Evolutionary conservation across 441 rosid species (phyloP).

Genomic region (Erodium texanum): DNA sequence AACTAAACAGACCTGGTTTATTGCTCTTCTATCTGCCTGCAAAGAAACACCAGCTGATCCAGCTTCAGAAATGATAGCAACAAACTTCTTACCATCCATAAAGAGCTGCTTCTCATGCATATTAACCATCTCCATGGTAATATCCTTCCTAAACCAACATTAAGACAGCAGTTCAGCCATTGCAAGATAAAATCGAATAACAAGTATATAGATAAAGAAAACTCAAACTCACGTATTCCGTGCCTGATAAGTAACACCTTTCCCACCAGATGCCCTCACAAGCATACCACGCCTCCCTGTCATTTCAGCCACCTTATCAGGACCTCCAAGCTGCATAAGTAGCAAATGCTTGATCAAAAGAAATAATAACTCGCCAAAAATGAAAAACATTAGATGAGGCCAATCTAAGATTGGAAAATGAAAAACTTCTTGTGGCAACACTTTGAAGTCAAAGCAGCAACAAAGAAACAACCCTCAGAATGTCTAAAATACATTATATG

Average conservation of each 20-base stretch:
- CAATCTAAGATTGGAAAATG: not conserved
- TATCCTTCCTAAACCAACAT: constrained; percentile 64
- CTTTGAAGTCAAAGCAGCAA: not conserved
- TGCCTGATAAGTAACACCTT: constrained; percentile 96
- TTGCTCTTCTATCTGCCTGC: constrained; percentile 96
- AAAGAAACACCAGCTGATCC: constrained; percentile 99
- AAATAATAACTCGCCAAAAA: not conserved
- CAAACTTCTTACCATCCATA: constrained; percentile 96
- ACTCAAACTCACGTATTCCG: constrained; percentile 76
- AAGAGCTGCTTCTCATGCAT: constrained; percentile 98
- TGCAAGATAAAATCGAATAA: constrained; percentile 17
- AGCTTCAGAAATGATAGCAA: constrained; percentile 97
- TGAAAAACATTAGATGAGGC: too few species aligned
- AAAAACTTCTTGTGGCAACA: not conserved
- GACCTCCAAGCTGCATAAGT: constrained; percentile 89
- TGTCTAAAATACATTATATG: constrained; percentile 1
- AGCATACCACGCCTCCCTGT: constrained; percentile 99
- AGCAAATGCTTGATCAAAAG: constrained; percentile 15
- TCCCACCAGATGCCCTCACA: constrained; percentile 88
- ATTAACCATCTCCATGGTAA: constrained; percentile 98
- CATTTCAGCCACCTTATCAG: constrained; percentile 94
- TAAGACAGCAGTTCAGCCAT: constrained; percentile 23
- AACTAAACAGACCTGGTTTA: constrained; percentile 58
- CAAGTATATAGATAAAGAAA: constrained; percentile 13
- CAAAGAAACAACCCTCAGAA: not conserved